phyloP scores from a whole-genome alignment of 106 monocot species.

The Allium cepa region DNA sequence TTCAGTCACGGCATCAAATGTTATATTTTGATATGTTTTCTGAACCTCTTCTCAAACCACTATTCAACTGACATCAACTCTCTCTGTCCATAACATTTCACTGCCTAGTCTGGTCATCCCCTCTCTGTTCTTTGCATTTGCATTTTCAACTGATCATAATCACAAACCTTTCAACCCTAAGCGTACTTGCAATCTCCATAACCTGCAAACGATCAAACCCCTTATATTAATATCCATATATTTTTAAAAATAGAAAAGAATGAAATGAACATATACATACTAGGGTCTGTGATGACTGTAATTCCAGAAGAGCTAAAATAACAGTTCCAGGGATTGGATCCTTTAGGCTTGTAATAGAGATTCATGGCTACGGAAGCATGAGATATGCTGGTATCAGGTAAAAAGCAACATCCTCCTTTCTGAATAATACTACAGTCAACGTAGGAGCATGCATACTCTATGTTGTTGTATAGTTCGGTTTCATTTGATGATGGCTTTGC shows the following conservation, averaged over 20 bases:
- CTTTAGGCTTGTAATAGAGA: constrained; percentile 26
- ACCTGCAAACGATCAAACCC: background rate
- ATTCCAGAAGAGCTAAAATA: constrained; percentile 22
- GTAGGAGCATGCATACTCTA: constrained; percentile 23
- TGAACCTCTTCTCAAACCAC: too few species aligned
- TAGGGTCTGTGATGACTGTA: constrained; percentile 21
- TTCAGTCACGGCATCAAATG: too few species aligned
- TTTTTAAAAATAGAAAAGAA: background rate
- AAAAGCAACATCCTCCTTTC: constrained; percentile 15
- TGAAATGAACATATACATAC: background rate
- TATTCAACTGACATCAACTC: too few species aligned
- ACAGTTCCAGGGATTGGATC: constrained; percentile 24
- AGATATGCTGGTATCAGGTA: constrained; percentile 17
- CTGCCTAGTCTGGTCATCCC: too few species aligned
- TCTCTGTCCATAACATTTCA: too few species aligned
- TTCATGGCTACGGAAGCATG: constrained; percentile 37
- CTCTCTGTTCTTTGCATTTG: too few species aligned
- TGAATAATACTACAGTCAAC: constrained; percentile 24
- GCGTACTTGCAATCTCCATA: constrained; percentile 2
- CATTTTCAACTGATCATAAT: too few species aligned
- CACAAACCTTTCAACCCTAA: background rate
- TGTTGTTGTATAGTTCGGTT: constrained; percentile 11
- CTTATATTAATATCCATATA: background rate
- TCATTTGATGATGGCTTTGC: constrained; percentile 29
- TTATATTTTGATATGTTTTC: too few species aligned